Evolutionary conservation across 2,329 filamentous ascomycete genomes (phyloP), one percentile per base, ranked within the genome.

Genomic region (Penicillium sp.): DNA sequence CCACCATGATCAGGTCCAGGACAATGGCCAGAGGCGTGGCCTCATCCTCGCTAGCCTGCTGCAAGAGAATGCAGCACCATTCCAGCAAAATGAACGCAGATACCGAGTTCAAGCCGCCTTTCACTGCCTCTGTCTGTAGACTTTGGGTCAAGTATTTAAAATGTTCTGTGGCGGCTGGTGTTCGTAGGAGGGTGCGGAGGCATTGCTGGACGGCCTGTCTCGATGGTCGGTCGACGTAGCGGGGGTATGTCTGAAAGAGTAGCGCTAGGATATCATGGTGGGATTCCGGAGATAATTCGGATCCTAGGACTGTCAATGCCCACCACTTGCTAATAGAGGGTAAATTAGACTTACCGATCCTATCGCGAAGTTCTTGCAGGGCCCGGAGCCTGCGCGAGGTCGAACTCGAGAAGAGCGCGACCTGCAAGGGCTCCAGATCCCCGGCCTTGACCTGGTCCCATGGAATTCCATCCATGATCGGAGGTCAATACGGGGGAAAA

Each of bases 81-180:
- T 95, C 88, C 11, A 93, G 78, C 57, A 98, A 75, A 40, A 95
- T 88, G 65, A 96, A 95, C 4, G 89, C 87, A 68, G 83, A 94
- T 35, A 79, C 81, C 13, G 86, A 74, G 26, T 91, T 88, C 59
- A 97, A 84, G 52, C 82, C 84, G 14, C 78, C 73, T 67, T 95
- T 96, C 52, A 80, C 77, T 11, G 84, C 80, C 69, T 98, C 91
- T 26, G 76, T 72, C 51, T 84, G 80, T 49, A 96, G 68, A 40
- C 79, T 79, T 35, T 77, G 75, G 36, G 89, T 77, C 47, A 96
- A 79, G 1, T 78, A 74, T 31, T 80, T 73, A 31, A 70, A 48
- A 42, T 67, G 57, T 43, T 64, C 59, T 44, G 58, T 56, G 40
- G 93, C 70, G 22, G 79, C 68, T 7, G 72, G 69, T 31, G 82